Conservation (phyloP, 164 flowering plant species). For the Aristolochia californica region DNA sequence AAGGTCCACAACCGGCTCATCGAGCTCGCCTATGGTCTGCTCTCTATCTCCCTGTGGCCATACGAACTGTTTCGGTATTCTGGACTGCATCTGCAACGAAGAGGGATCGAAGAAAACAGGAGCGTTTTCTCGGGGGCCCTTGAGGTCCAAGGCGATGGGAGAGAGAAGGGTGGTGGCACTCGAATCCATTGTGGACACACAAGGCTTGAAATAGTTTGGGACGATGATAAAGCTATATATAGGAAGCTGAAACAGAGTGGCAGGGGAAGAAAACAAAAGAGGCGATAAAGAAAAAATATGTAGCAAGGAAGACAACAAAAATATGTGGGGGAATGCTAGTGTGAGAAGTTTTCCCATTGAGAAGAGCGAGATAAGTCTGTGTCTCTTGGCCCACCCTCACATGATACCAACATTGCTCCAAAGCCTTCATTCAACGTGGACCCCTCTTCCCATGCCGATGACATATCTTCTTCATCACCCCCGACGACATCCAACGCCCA, state of each 20-base stretch:
- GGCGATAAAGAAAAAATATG: neutral
- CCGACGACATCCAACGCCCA: neutral
- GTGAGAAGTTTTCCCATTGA: too few relatives aligned
- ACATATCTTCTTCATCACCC: neutral
- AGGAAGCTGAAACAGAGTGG: neutral
- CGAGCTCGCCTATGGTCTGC: conserved; percentile 20
- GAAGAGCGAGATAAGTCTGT: conserved; percentile 1
- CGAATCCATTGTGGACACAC: too few relatives aligned
- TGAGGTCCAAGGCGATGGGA: conserved; percentile 7
- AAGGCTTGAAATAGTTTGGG: conserved; percentile 2
- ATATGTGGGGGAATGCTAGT: neutral
- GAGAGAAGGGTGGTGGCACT: conserved; percentile 10
- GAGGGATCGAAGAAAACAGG: conserved; percentile 5
- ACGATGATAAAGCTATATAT: conserved; percentile 4
- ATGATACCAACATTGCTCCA: conserved; percentile 1
- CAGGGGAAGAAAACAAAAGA: neutral
- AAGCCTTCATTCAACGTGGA: neutral
- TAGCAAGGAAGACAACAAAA: conserved; percentile 1
- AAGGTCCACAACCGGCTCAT: conserved; percentile 53
- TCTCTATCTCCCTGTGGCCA: conserved; percentile 38
- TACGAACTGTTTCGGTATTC: conserved; percentile 34
- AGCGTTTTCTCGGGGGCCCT: neutral
- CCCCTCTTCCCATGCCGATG: neutral
- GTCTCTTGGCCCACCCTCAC: neutral
- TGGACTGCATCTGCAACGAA: conserved; percentile 6